Evolutionary conservation across 495 filamentous ascomycete genomes (phyloP).

Genomic region (Penicillium angulare): DNA sequence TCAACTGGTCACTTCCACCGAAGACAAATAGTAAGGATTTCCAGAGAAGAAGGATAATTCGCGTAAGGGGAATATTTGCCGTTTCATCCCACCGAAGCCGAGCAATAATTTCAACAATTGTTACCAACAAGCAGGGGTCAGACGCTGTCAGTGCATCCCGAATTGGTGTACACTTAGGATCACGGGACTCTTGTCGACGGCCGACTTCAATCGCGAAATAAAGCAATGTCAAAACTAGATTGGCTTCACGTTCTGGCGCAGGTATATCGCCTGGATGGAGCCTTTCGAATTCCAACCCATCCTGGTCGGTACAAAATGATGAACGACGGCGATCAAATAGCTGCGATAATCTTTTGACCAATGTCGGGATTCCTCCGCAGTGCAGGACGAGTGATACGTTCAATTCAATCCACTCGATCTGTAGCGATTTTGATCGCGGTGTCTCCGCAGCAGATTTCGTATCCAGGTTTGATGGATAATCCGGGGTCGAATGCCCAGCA

Average conservation of each 20-base stretch:
- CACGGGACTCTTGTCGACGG: constrained; percentile 42
- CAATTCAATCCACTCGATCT: constrained; percentile 67
- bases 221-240: constrained; percentile 58
- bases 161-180: constrained; percentile 26
- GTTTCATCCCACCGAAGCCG: constrained; percentile 87
- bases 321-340: constrained; percentile 53
- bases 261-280: constrained; percentile 33
- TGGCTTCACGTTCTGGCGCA: constrained; percentile 46
- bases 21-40: constrained; percentile 85
- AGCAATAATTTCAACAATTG: constrained; percentile 70
- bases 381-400: constrained; percentile 59
- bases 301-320: constrained; percentile 24
- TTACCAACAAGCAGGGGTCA: constrained; percentile 67
- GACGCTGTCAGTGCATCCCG: constrained; percentile 45
- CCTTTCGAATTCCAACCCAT: constrained; percentile 33
- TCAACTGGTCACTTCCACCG: constrained; percentile 70
- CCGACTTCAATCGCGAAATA: constrained; percentile 73
- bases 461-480: constrained; percentile 25
- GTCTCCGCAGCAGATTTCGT: constrained; percentile 33
- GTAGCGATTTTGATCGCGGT: constrained; percentile 51
- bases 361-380: constrained; percentile 55
- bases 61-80: constrained; percentile 59
- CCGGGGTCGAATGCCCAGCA: constrained; percentile 46
- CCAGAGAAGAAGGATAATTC: constrained; percentile 81
- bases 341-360: constrained; percentile 60